Base-by-base conservation (phyloP, 345 rosid genomes). In the Crucihimalaya himalaica region DNA sequence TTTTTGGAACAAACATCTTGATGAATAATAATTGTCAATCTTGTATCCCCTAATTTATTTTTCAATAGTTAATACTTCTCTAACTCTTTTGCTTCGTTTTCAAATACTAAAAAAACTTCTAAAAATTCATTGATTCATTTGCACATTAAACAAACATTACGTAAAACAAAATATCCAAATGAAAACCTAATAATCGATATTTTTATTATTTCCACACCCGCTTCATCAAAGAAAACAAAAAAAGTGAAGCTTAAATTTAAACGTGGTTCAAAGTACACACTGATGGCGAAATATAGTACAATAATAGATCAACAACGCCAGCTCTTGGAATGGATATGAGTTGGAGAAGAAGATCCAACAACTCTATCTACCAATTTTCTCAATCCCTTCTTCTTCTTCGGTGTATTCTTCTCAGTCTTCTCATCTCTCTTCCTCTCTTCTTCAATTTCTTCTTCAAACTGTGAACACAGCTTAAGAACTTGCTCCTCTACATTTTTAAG, bases 341-440 rank as follows among this genome's bases (percentile, higher is more conserved):
- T 66, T 0, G 78, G 78, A 78, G 81, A 78, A 78, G 78, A 78
- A 46, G 75, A 63, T 46, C 80, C 80, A 63, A 76, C 80, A 63
- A 76, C 75, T 70, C 47, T 76, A 27, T 76, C 80, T 27, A 76
- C 71, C 0, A 76, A 2, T 61, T 76, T 76, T 29, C 67, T 78
- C 39, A 78, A 51, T 0, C 81, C 78, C 11, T 72, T 78, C 59
- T 66, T 72, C 65, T 71, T 72, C 55, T 72, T 73, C 37, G 15
- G 50, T 8, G 19, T 56, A 28, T 66, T 59, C 54, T 73, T 46
- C 11, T 23, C 58, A 1, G 31, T 46, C 11, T 29, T 65, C 2
- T 12, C 50, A 9, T 51, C 77, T 53, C 28, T 55, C 75, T 55
- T 76, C 50, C 29, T 55, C 23, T 70, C 80, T 35, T 47, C 54